A percentile compares a stretch with the other conserved stretches of the same genome.
These are phyloP conservation scores for Claviceps monticola DNA, from an alignment of 2,329 filamentous ascomycete genomes.

Conservation along the genomic window DNA sequence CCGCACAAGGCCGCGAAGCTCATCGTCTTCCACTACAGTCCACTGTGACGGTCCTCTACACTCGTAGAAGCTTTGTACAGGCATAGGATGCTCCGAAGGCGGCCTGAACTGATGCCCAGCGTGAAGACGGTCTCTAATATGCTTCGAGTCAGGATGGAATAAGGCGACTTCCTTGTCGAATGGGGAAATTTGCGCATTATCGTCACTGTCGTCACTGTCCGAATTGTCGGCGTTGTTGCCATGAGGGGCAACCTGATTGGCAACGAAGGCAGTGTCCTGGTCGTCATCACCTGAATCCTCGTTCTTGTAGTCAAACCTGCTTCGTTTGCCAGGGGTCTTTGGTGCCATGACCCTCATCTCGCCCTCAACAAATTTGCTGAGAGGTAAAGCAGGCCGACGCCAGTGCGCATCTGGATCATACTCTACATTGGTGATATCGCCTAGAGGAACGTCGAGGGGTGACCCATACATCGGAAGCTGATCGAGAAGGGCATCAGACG, in stretches of 20 bases:
- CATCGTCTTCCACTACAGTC: slow-evolving; percentile 82
- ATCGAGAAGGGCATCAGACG: slow-evolving; percentile 61
- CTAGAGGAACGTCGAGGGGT: slow-evolving; percentile 42
- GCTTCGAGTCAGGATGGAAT: slow-evolving; percentile 80
- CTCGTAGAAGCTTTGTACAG: slow-evolving; percentile 80
- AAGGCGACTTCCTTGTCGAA: slow-evolving; percentile 68
- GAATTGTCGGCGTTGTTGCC: too few species aligned
- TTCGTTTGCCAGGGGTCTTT: slow-evolving; percentile 58
- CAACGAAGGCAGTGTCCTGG: slow-evolving; percentile 39
- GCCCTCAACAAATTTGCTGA: slow-evolving; percentile 77
- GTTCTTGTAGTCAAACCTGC: slow-evolving; percentile 68
- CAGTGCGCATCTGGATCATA: slow-evolving; percentile 56
- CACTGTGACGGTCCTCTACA: slow-evolving; percentile 77
- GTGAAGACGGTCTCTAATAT: slow-evolving; percentile 78
- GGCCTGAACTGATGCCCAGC: slow-evolving; percentile 87
- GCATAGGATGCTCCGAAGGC: slow-evolving; percentile 85
- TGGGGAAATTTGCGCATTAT: slow-evolving; percentile 42
- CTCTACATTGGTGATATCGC: slow-evolving; percentile 43
- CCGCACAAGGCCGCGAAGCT: slow-evolving; percentile 69
- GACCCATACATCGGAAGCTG: slow-evolving; percentile 71
- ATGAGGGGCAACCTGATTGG: slow-evolving; percentile 28
- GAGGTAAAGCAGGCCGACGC: slow-evolving; percentile 63
- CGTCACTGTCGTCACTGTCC: slow-evolving; percentile 4
- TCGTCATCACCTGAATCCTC: slow-evolving; percentile 51
- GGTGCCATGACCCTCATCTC: slow-evolving; percentile 57